Conservation (phyloP, 495 filamentous ascomycete genomes). For the Glonium stellatum region DNA sequence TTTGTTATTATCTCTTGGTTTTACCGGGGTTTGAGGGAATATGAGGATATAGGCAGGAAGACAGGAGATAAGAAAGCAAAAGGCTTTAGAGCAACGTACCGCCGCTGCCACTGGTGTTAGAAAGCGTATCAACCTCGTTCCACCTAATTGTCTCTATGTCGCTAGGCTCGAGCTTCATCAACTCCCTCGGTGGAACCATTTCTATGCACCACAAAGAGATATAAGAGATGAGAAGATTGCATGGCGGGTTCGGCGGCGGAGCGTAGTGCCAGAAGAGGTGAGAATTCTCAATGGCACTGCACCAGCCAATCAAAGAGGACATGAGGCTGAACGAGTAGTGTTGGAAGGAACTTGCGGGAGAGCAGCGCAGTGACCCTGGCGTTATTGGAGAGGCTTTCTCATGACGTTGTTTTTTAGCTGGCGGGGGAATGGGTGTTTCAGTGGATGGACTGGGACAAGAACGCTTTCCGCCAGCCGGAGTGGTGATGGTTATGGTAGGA, state of each 20-base stretch:
- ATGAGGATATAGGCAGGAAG: too few relatives aligned
- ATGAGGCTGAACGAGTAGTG: background rate
- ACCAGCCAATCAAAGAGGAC: background rate
- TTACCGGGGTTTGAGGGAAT: too few relatives aligned
- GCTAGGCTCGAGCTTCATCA: background rate
- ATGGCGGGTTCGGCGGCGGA: background rate
- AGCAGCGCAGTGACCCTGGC: background rate
- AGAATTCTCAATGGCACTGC: background rate
- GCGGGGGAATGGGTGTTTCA: background rate
- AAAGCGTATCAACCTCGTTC: conserved; percentile 12
- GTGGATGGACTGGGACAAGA: background rate
- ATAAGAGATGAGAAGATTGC: conserved; percentile 2
- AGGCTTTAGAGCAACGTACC: too few relatives aligned
- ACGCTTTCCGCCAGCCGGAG: background rate
- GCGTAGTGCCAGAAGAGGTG: conserved; percentile 3
- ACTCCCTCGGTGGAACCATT: conserved; percentile 1
- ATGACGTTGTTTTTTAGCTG: background rate
- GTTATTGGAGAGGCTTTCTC: background rate
- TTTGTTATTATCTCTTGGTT: too few relatives aligned
- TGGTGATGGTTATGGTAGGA: background rate
- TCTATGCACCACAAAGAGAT: conserved; percentile 11
- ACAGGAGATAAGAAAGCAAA: too few relatives aligned
- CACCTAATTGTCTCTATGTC: conserved; percentile 2
- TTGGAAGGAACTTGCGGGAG: background rate
- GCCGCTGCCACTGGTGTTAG: background rate